Evolutionary conservation across 768 basidiomycete genomes (phyloP).

Genomic region (Phylloporus sp.): DNA sequence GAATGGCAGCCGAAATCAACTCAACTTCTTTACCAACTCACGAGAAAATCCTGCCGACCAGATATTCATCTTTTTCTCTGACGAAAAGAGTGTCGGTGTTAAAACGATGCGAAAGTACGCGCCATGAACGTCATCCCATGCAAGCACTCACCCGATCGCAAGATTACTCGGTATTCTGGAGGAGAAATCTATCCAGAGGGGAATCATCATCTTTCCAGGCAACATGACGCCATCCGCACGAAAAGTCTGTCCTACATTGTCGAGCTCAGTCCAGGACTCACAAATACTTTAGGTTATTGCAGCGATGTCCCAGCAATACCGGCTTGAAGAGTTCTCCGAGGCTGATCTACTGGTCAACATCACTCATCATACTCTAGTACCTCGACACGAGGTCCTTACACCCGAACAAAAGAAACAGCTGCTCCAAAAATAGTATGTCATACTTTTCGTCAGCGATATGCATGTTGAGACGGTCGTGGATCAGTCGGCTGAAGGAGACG

Average conservation of each 20-base stretch:
- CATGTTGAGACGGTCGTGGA: constrained; percentile 5
- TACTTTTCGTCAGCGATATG: neutral
- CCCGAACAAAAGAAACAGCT: constrained; percentile 82
- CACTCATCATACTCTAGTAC: constrained; percentile 92
- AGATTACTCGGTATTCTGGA: constrained; percentile 89
- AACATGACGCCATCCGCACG: constrained; percentile 96
- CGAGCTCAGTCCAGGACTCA: neutral
- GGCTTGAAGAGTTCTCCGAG: constrained; percentile 94
- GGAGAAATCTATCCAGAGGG: constrained; percentile 83
- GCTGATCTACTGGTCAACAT: constrained; percentile 96
- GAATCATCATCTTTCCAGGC: constrained; percentile 92
- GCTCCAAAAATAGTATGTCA: constrained; percentile 86
- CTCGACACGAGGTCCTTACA: constrained; percentile 83
- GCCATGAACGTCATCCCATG: neutral
- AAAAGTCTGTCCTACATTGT: constrained; percentile 51
- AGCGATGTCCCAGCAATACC: constrained; percentile 81
- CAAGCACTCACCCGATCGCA: constrained; percentile 7
- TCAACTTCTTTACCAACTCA: constrained; percentile 88
- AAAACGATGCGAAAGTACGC: constrained; percentile 96
- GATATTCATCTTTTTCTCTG: constrained; percentile 95
- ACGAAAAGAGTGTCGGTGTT: constrained; percentile 91
- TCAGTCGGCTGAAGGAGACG: constrained; percentile 93
- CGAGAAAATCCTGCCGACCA: constrained; percentile 62
- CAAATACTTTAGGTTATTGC: constrained; percentile 67
- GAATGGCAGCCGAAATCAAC: constrained; percentile 64